Conservation (phyloP, 352 stramenopile genomes). For the Pythium aphanidermatum region DNA sequence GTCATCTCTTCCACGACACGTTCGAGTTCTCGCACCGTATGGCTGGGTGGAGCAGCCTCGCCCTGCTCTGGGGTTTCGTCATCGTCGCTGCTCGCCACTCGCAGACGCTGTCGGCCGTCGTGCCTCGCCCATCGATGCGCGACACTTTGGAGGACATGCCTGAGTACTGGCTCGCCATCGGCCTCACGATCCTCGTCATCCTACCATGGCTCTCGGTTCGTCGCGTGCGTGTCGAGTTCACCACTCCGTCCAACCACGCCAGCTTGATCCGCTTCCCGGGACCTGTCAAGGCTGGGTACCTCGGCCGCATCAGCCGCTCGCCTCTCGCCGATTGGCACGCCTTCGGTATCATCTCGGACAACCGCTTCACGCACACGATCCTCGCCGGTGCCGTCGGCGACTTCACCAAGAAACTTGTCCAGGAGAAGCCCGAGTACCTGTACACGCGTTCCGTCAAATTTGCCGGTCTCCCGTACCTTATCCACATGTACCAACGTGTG, state of each 20-base stretch:
- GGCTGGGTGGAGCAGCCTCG: background rate
- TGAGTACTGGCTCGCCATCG: constrained; percentile 10
- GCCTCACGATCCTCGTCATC: constrained; percentile 3
- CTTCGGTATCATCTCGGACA: constrained; percentile 9
- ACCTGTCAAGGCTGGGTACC: constrained; percentile 1
- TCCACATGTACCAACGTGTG: constrained; percentile 8
- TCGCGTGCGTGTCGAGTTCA: constrained; percentile 6
- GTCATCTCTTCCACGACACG: constrained; percentile 4
- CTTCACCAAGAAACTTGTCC: constrained; percentile 1
- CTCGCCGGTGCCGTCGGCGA: constrained; percentile 4
- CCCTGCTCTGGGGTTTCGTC: constrained; percentile 1
- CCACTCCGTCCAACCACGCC: constrained; percentile 2
- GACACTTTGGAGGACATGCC: constrained; percentile 4
- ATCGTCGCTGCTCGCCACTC: background rate
- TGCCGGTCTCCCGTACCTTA: constrained; percentile 2
- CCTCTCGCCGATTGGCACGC: constrained; percentile 4
- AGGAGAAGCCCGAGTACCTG: background rate
- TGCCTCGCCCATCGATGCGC: background rate
- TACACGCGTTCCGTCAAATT: constrained; percentile 2
- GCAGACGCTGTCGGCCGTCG: background rate
- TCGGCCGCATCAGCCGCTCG: constrained; percentile 2
- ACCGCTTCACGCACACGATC: constrained; percentile 8
- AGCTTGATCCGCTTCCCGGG: constrained; percentile 4
- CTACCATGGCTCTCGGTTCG: constrained; percentile 7
- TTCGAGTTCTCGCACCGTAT: constrained; percentile 3